Base-by-base conservation (phyloP, 495 filamentous ascomycete species). In the Hypoxylon subgilvum region DNA sequence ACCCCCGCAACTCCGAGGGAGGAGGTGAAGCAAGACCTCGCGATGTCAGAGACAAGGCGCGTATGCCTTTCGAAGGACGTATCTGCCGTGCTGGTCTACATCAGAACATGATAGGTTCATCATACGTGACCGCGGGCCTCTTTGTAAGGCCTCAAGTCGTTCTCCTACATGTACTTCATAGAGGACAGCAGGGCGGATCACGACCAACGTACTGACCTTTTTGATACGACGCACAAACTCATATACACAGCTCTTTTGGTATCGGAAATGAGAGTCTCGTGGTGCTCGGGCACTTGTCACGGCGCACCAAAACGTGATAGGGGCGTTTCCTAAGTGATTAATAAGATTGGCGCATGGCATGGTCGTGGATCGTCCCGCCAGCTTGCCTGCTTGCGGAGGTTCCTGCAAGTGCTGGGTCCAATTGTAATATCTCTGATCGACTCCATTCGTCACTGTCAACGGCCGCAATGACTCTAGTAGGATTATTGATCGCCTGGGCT, bases 31-130 rank as follows among this genome's bases (percentile, higher is more conserved):
- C 43, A 45, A 32, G 28, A 51, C 54, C 39, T 52, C 23, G 10
- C 42, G 49, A 46, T 27, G 14, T 25, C 25, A 39, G 19, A 41
- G 31, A 53, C 53, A 18, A 2, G 5, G n/a, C 43, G 57, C 21
- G 52, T 63, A 35, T 19, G 30, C 17, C 50, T 47, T 32, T 21
- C 27, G 34, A 17, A 50, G 6, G 27, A 25, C 27, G 47, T 31
- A 14, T 35, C 41, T 53, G 52, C 16, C 23, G 52, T 58, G 54
- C 36, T 54, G 49, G 47, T 35, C 19, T 13, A 25, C 19, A 12
- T 32, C 28, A 16, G 1, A 23, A 27, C n/a, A 32, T 36, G 32
- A 34, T 55, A 42, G 43, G 53, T 27, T 46, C 13, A 17, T 32
- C 36, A 9, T 7, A 36, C 19, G 21, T 23, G 35, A 18, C 28